Evolutionary conservation across 139 green algal genomes (phyloP).

Genomic region (Tetratostichococcus sp.): DNA sequence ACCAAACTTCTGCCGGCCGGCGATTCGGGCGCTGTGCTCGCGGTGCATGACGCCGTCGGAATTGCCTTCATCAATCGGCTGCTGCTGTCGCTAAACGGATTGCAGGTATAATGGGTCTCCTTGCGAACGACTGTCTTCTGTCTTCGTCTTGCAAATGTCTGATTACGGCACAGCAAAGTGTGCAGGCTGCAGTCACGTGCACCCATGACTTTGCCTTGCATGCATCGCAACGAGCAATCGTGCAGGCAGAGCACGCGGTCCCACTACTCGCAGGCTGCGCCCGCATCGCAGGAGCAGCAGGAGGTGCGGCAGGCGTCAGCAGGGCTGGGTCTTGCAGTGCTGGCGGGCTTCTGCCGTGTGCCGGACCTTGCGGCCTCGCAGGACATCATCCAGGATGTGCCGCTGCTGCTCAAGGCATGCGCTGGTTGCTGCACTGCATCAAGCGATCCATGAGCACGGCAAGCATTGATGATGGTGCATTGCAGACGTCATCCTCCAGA

Average conservation of each 20-base stretch:
- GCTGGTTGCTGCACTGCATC: too few relatives aligned
- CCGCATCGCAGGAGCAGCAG: conserved; percentile 13
- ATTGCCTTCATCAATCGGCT: conserved; percentile 53
- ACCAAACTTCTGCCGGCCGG: conserved; percentile 53
- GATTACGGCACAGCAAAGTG: too few relatives aligned
- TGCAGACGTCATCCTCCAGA: too few relatives aligned
- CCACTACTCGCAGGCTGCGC: not conserved
- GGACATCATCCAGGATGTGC: conserved; percentile 33
- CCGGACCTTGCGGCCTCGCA: conserved; percentile 31
- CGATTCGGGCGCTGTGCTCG: conserved; percentile 17
- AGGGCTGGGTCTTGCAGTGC: conserved; percentile 41
- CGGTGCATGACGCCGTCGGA: conserved; percentile 53
- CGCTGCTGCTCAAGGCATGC: conserved; percentile 44
- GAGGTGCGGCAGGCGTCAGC: conserved; percentile 13
- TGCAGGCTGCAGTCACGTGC: too few relatives aligned
- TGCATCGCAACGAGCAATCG: not conserved
- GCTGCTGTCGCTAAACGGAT: conserved; percentile 50
- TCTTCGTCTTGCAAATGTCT: too few relatives aligned
- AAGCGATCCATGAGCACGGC: too few relatives aligned
- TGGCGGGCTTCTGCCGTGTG: conserved; percentile 39
- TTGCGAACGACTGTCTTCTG: too few relatives aligned
- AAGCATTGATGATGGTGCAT: too few relatives aligned
- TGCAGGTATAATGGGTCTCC: not conserved
- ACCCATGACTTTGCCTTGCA: too few relatives aligned
- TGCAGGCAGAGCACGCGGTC: not conserved